phyloP scores from a whole-genome alignment of 164 flowering plant species.

The Amborella trichopoda region DNA sequence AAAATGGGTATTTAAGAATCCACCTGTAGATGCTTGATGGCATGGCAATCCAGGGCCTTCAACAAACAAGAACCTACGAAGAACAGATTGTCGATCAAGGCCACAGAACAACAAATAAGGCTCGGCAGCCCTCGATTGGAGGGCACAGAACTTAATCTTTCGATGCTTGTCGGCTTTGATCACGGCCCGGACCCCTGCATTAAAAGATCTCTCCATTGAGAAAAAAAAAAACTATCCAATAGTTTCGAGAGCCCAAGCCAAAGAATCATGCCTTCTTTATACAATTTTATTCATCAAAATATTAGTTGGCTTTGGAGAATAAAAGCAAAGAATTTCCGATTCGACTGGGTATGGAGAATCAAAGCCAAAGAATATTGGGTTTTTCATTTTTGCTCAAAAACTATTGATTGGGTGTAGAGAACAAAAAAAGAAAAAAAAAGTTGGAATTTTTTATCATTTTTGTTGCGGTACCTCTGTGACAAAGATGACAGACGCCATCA shows the following conservation, averaged over 20 bases:
- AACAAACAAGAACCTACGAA: conserved; percentile 67
- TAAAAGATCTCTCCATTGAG: too few relatives aligned
- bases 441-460: too few relatives aligned
- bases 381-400: too few relatives aligned
- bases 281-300: too few relatives aligned
- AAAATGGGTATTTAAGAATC: too few relatives aligned
- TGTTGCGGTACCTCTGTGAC: conserved; percentile 65
- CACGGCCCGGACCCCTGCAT: conserved; percentile 76
- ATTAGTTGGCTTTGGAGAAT: too few relatives aligned
- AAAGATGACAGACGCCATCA: conserved; percentile 93
- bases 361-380: neutral
- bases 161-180: conserved; percentile 59
- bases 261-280: too few relatives aligned
- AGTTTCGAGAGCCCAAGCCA: too few relatives aligned
- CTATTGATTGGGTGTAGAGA: neutral
- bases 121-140: conserved; percentile 81
- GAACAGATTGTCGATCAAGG: conserved; percentile 62
- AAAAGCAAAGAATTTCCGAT: too few relatives aligned
- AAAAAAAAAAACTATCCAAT: too few relatives aligned
- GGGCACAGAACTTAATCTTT: conserved; percentile 85
- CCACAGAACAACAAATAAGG: conserved; percentile 65
- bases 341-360: too few relatives aligned
- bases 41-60: conserved; percentile 62
- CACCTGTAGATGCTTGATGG: conserved; percentile 88
- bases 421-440: neutral